A percentile compares a stretch with the other conserved stretches of the same genome.
Conservation (phyloP, 805 yeast species). For the Candida vaughaniae region DNA sequence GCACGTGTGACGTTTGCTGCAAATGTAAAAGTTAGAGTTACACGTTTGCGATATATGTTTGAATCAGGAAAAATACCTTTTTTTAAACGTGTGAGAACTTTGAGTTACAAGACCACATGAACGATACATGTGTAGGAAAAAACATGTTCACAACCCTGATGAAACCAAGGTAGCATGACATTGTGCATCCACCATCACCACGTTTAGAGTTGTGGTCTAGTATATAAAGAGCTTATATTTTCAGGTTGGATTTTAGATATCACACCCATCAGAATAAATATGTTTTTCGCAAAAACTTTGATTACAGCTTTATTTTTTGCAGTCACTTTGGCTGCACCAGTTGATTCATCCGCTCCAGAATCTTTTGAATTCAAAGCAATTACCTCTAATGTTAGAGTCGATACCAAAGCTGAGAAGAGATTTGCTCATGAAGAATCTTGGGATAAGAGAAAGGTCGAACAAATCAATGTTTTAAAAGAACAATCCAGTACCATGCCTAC, state of each 20-base stretch:
- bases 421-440: conserved; percentile 44
- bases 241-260: too few relatives aligned
- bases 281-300: conserved; percentile 3
- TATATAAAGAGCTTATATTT: too few relatives aligned
- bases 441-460: conserved; percentile 38
- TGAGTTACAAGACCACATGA: too few relatives aligned
- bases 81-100: too few relatives aligned
- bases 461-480: conserved; percentile 21
- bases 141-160: too few relatives aligned
- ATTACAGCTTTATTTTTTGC: conserved; percentile 5
- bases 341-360: neutral
- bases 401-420: conserved; percentile 26
- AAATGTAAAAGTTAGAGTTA: conserved; percentile 2
- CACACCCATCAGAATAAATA: too few relatives aligned
- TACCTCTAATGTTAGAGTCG: conserved; percentile 38
- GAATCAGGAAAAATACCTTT: conserved; percentile 3
- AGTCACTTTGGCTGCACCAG: conserved; percentile 8
- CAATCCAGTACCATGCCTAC: conserved; percentile 18
- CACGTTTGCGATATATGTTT: conserved; percentile 4
- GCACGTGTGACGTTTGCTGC: conserved; percentile 7
- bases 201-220: too few relatives aligned
- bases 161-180: too few relatives aligned
- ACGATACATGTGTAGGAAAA: too few relatives aligned
- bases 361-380: conserved; percentile 9
- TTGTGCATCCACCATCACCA: too few relatives aligned